These are phyloP conservation scores for Henningerozyma blattae DNA, from an alignment of 805 yeast genomes.

Conservation along the genomic window DNA sequence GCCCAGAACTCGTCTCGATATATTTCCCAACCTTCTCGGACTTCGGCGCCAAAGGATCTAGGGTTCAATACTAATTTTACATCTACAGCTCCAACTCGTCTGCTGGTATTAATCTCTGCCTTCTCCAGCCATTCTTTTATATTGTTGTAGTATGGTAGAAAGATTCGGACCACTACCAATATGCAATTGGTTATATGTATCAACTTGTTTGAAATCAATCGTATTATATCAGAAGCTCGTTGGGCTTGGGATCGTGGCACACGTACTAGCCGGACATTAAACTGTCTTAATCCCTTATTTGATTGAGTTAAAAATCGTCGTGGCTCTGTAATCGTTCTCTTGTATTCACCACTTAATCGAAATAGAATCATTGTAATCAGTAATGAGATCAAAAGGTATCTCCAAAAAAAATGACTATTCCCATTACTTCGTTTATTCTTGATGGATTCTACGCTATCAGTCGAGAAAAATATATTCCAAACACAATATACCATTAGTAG, in stretches of 20 bases:
- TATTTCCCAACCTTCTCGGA: slow-evolving; percentile 89
- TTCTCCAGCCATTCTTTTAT: too few species aligned
- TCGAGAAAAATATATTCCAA: too few species aligned
- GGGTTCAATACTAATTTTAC: slow-evolving; percentile 76
- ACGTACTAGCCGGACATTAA: slow-evolving; percentile 67
- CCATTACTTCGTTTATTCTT: too few species aligned
- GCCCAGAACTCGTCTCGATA: slow-evolving; percentile 92
- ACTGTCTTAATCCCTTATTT: slow-evolving; percentile 77
- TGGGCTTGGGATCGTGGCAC: slow-evolving; percentile 33
- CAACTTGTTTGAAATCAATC: slow-evolving; percentile 22
- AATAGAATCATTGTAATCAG: slow-evolving; percentile 58
- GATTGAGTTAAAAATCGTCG: slow-evolving; percentile 69
- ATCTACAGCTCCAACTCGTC: too few species aligned
- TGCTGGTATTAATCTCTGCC: too few species aligned
- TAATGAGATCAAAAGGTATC: slow-evolving; percentile 40
- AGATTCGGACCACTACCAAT: too few species aligned
- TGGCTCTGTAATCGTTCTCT: slow-evolving; percentile 72
- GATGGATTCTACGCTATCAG: too few species aligned
- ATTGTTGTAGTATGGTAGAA: too few species aligned
- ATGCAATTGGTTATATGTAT: too few species aligned
- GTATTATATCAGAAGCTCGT: slow-evolving; percentile 23
- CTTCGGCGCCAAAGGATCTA: slow-evolving; percentile 67
- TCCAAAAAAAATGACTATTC: neutral
- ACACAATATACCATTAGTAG: too few species aligned
- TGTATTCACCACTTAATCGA: slow-evolving; percentile 82